Percentiles rank a stretch among this genome's conserved stretches.
Conservation (phyloP, 768 basidiomycete genomes). For the Leccinellum luteum region DNA sequence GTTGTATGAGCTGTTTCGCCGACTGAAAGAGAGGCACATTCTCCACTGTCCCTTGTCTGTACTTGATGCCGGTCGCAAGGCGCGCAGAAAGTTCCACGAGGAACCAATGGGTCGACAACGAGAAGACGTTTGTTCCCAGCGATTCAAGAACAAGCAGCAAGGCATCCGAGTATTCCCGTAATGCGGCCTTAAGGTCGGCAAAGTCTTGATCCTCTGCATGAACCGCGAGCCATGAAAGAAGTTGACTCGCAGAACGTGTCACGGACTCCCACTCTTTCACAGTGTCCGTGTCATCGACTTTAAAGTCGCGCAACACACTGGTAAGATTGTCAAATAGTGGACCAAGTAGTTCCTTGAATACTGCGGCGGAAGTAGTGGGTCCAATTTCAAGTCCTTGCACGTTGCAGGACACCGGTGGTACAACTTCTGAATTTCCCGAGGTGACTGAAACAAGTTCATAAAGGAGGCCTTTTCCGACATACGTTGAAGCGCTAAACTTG, state of each 20-base stretch:
- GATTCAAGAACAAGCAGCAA: conserved; percentile 41
- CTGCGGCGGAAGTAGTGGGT: conserved; percentile 39
- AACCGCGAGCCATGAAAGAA: conserved; percentile 45
- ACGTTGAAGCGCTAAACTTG: conserved; percentile 50
- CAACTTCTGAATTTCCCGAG: conserved; percentile 23
- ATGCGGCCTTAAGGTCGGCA: conserved; percentile 26
- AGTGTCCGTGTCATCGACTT: conserved; percentile 20
- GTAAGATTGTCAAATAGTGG: conserved; percentile 45
- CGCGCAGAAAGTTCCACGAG: conserved; percentile 54
- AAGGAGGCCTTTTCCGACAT: conserved; percentile 60
- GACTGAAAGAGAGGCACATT: conserved; percentile 25
- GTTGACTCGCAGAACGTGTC: conserved; percentile 41
- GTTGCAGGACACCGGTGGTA: conserved; percentile 31
- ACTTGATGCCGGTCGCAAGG: conserved; percentile 26
- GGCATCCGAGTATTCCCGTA: conserved; percentile 38
- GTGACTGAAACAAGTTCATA: conserved; percentile 49
- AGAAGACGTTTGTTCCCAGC: conserved; percentile 32
- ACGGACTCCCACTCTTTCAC: conserved; percentile 40
- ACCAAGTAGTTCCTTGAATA: conserved; percentile 47
- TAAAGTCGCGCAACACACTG: conserved; percentile 36
- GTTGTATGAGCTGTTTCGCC: conserved; percentile 41
- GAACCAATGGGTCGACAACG: conserved; percentile 60
- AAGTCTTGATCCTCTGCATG: conserved; percentile 35
- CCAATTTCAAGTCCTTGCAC: conserved; percentile 44
- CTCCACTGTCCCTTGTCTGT: conserved; percentile 27